Base-by-base conservation (phyloP, 805 yeast genomes). In the Candida piceae region DNA sequence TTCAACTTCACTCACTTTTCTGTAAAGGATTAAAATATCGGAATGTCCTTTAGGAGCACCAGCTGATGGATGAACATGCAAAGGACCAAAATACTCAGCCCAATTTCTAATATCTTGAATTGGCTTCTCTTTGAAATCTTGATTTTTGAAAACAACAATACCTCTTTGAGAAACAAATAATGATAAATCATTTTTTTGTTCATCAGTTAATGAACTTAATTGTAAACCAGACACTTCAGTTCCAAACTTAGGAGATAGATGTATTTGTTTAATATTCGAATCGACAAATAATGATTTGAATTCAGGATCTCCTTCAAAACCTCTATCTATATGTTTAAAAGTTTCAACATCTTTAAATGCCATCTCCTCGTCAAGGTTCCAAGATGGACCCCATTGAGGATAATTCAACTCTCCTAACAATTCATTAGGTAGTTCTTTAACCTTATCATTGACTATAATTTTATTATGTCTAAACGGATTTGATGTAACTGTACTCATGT, bases 31-130 rank as follows among this genome's bases (percentile, higher is more conserved):
- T 45, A 78, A 84, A 42, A 80, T 66, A 41, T 77, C 76, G 4
- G 82, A 78, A 41, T 59, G 60, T 4, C 64, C 67, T 42, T 60
- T 64, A 19, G 82, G 85, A 12, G 81, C 76, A 21, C 86, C 85
- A 10, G 82, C 72, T 11, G 83, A 75, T 32, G 84, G 84, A 53
- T 81, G 88, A 42, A 78, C 67, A 56, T 81, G 86, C 41, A 76
- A 67, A 28, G 76, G 75, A 22, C 89, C 88, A 54, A 75, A 81
- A 53, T 80, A 74, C 29, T 59, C 58, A 37, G 80, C 84, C 55
- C 64, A 77, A 31, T 79, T 64, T 22, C 52, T 59, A 32, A 58
- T 52, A 45, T 67, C 71, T 17, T 58, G 60, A 3, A 76, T 73
- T 6, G 79, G 74, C 38, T 68, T 57, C 6, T 67, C 64, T 23